Percentiles rank a stretch among this genome's conserved stretches.
These are phyloP conservation scores for Coemansia biformis DNA, from an alignment of 192 early-diverging fungal species.

Conservation along the genomic window DNA sequence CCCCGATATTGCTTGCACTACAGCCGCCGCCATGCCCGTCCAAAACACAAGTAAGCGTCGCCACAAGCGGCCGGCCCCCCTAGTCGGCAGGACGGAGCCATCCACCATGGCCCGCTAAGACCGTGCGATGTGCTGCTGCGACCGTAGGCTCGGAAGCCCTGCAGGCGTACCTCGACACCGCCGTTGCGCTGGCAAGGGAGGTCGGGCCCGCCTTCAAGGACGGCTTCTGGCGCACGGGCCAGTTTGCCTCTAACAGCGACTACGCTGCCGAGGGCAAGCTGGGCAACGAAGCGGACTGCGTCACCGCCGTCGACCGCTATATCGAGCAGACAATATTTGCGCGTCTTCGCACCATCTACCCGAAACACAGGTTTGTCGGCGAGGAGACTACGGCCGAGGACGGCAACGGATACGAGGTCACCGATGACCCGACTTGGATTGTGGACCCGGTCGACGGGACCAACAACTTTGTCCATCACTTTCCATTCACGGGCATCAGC, in stretches of 20 bases:
- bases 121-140: neutral
- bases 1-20: no score
- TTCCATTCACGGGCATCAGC: constrained; percentile 82
- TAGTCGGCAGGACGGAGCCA: no score
- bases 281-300: constrained; percentile 42
- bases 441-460: constrained; percentile 83
- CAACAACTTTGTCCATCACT: constrained; percentile 67
- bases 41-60: no score
- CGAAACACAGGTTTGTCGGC: constrained; percentile 79
- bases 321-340: constrained; percentile 71
- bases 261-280: constrained; percentile 34
- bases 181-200: constrained; percentile 28
- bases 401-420: constrained; percentile 53
- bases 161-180: constrained; percentile 22
- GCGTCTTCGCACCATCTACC: constrained; percentile 56
- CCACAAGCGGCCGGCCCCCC: no score
- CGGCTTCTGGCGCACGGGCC: constrained; percentile 40
- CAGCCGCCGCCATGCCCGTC: no score
- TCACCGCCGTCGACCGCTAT: constrained; percentile 79
- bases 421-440: constrained; percentile 79
- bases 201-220: constrained; percentile 46
- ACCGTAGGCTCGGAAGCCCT: no score
- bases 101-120: no score
- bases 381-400: constrained; percentile 70
- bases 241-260: constrained; percentile 19